Evolutionary conservation across 768 basidiomycete genomes (phyloP).

Genomic region (Chiua virens): DNA sequence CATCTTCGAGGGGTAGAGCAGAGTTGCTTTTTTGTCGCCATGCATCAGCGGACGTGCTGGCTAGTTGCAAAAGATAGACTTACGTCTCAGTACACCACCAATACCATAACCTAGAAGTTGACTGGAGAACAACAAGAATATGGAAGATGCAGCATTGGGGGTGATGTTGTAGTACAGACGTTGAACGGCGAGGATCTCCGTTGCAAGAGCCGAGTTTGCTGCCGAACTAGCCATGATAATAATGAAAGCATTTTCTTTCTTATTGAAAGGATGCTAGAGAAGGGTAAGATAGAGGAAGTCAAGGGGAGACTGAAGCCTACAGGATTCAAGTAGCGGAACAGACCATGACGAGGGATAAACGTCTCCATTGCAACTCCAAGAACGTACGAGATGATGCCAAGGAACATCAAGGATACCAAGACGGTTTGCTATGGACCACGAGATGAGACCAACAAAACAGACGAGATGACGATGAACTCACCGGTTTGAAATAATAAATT

Average conservation of each 20-base stretch:
- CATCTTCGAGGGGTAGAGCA: constrained; percentile 47
- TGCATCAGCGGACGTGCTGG: not conserved
- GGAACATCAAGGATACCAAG: constrained; percentile 51
- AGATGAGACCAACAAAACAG: not conserved
- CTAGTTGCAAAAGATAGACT: constrained; percentile 3
- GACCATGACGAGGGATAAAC: constrained; percentile 44
- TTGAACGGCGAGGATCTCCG: constrained; percentile 55
- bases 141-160: constrained; percentile 44
- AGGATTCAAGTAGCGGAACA: constrained; percentile 53
- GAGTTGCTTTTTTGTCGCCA: constrained; percentile 11
- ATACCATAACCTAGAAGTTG: constrained; percentile 51
- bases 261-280: constrained; percentile 56
- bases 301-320: constrained; percentile 10
- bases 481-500: constrained; percentile 64
- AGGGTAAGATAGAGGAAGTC: not conserved
- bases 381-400: constrained; percentile 50
- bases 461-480: constrained; percentile 11
- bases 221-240: constrained; percentile 59
- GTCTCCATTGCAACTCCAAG: constrained; percentile 49
- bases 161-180: constrained; percentile 53
- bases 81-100: constrained; percentile 52
- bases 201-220: constrained; percentile 52
- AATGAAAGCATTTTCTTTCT: constrained; percentile 59
- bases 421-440: constrained; percentile 45
- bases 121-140: constrained; percentile 41